These are phyloP conservation scores for Aegilops tauschii DNA, from an alignment of 176 grass and related monocot genomes.

Conservation along the genomic window DNA sequence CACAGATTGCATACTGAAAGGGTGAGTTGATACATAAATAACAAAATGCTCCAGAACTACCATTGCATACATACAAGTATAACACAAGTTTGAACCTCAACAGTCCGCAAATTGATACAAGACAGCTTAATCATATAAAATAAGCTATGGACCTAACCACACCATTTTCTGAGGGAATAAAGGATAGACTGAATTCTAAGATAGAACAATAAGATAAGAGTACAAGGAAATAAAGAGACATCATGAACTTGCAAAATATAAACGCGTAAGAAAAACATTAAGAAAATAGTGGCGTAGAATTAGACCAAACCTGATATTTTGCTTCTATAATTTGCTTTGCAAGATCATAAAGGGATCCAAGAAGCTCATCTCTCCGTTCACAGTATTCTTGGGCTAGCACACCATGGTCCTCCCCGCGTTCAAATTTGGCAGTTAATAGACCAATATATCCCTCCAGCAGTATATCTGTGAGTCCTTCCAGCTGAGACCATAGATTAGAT, in stretches of 20 bases:
- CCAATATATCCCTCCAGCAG: conserved; percentile 78
- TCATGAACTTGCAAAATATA: conserved; percentile 12
- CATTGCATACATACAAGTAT: neutral
- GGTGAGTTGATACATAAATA: conserved; percentile 16
- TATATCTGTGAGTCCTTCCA: conserved; percentile 79
- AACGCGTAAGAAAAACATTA: neutral
- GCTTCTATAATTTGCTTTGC: conserved; percentile 76
- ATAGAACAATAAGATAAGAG: conserved; percentile 11
- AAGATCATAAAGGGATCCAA: conserved; percentile 75
- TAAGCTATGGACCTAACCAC: conserved; percentile 7
- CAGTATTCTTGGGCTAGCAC: conserved; percentile 78
- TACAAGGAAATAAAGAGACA: conserved; percentile 17
- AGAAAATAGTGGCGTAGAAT: neutral
- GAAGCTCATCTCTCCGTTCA: conserved; percentile 84
- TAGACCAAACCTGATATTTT: conserved; percentile 76
- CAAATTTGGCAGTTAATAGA: conserved; percentile 80
- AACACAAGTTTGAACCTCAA: conserved; percentile 2
- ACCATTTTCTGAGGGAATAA: neutral
- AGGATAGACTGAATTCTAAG: conserved; percentile 5
- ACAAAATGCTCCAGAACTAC: neutral
- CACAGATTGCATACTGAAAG: neutral
- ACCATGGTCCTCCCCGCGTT: conserved; percentile 71
- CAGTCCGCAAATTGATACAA: neutral
- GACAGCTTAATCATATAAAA: neutral
- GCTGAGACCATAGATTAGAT: conserved; percentile 63